Percentiles rank a stretch among this genome's conserved stretches.
phyloP scores from a whole-genome alignment of 257 asterid species.

The Fraxinus cuspidata region DNA sequence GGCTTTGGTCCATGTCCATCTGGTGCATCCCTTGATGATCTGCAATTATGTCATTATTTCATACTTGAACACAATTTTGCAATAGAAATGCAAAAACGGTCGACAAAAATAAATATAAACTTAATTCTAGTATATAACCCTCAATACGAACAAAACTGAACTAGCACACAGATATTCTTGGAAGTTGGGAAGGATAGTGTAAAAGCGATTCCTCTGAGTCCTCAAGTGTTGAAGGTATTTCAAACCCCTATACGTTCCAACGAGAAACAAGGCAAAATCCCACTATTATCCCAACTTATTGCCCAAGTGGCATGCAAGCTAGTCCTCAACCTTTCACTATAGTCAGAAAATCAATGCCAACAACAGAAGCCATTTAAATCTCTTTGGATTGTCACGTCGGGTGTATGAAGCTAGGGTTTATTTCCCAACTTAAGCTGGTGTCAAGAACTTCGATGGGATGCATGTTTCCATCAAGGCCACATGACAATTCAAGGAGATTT shows the following conservation, averaged over 20 bases:
- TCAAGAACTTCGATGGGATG: not conserved
- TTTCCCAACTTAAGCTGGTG: not conserved
- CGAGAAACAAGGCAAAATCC: not conserved
- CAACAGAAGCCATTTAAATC: too few relatives aligned
- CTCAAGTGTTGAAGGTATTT: too few relatives aligned
- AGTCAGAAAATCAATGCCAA: too few relatives aligned
- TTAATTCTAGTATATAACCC: not conserved
- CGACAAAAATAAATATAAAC: not conserved
- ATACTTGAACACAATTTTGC: not conserved
- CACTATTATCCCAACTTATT: not conserved
- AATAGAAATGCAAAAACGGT: not conserved
- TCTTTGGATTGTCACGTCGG: too few relatives aligned
- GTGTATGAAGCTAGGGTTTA: not conserved
- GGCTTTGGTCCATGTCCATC: constrained; percentile 64
- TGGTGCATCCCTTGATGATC: constrained; percentile 72
- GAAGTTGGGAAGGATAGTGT: not conserved
- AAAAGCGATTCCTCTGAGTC: too few relatives aligned
- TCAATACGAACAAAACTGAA: not conserved
- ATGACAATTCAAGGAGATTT: not conserved
- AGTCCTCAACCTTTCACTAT: not conserved
- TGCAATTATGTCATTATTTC: constrained; percentile 29
- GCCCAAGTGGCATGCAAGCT: not conserved
- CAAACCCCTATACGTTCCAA: too few relatives aligned
- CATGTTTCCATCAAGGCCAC: not conserved
- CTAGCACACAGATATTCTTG: not conserved